Evolutionary conservation across 108 stramenopile genomes (phyloP), one percentile per base, ranked within the genome.

Genomic region (Stephanodiscus minutulus): DNA sequence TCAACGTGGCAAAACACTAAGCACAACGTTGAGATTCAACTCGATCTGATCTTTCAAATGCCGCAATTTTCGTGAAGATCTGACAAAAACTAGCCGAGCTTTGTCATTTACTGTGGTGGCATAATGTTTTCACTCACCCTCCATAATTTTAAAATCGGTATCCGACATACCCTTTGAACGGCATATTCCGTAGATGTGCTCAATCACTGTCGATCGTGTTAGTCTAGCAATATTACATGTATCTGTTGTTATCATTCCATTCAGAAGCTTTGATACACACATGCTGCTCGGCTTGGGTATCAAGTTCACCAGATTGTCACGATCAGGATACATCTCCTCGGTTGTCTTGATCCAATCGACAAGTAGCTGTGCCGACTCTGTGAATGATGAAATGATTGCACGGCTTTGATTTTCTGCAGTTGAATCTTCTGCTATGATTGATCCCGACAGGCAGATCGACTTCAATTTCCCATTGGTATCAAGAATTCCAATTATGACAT

Each of bases 371-470:
- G 37, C 60, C 21, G 37, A 37, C 35, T 37, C 39, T 6, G 35
- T 25, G 27, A 61, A 41, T 2, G 39, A 41, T 37, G 18, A 21
- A 25, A 61, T 41, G 8, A 61, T 43, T 20, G 60, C 35, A 24
- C 37, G 18, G 39, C 60, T 41, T 27, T 61, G 60, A 41, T 20
- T 21, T 43, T 61, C 60, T 8, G 60, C 60, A 27, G 60, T 61
- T 18, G 20, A 21, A 43, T 43, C 35, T 61, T 61, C 60, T 8
- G 39, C 60, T n/a, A 61, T 61, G 18, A 61, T 61, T 24, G 22
- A 24, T 25, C 37, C 35, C 28, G 60, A 61, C 0, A 61, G 27
- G 8, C 37, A 41, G 37, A 61, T 41, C 3, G 60, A 21, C 60
- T 41, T 41, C 20, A 61, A 27, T 61, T 61, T 18, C 20, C 27